Base-by-base conservation (phyloP, 345 rosid species). In the Populus tremula region DNA sequence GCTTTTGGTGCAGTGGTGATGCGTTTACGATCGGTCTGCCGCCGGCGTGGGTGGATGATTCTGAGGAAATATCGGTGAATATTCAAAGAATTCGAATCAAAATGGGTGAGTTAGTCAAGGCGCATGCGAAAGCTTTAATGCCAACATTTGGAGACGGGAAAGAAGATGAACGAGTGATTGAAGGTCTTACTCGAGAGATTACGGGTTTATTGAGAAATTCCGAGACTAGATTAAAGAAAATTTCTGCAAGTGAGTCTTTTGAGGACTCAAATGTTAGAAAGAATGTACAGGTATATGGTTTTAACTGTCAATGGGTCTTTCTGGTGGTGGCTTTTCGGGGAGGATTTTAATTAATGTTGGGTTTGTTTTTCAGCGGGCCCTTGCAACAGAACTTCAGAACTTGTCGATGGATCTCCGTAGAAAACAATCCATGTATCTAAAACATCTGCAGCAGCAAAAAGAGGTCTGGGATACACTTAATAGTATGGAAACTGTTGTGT, bases 111-210 rank as follows among this genome's bases (percentile, higher is more conserved):
- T 69, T 96, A 81, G 88, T 93, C 43, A 96, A 87, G 82, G 95
- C 97, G 85, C 97, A 93, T 78, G 91, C 95, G 36, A 96, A 93
- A 84, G 96, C 98, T 38, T 84, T 96, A 80, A 93, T 96, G 99
- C 98, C 99, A 47, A 93, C 99, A 1, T 93, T 96, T 78, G 99
- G 98, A 54, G 99, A 96, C 71, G 98, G 90, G 75, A 93, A 86
- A 87, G 99, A 93, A 79, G 98, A 92, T 84, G 98, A 96, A 72
- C 90, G 65, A 20, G 69, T 80, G 76, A 96, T 96, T 54, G 98
- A 96, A 89, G 76, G 81, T 84, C 90, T 96, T 75, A 91, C 98
- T 21, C 93, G 83, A 21, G 98, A 93, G 85, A 74, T 92, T 72
- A 96, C 99, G 17, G 81, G 84, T 77, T 77, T 93, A 13, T 83